Evolutionary conservation across 441 rosid species (phyloP), one percentile per base, ranked within the genome.

Genomic region (Sinapis alba): DNA sequence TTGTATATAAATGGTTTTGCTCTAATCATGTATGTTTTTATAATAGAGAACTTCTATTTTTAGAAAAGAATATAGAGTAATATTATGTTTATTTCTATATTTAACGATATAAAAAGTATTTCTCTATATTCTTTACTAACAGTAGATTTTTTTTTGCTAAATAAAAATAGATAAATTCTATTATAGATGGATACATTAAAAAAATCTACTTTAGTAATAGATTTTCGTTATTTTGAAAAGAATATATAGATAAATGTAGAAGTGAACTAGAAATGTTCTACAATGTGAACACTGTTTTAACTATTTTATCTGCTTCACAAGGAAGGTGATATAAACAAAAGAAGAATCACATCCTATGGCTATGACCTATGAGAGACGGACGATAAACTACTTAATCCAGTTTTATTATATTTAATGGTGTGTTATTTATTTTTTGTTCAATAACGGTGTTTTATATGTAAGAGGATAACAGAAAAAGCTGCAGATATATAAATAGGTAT

Each of bases 401-500:
- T 56, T 32, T 28, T 68, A 32, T 32, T 53, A 64, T 53, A 75
- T 16, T 53, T 18, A 69, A 76, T 69, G 50, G 50, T 41, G 50
- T 41, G 10, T 12, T 38, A 2, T 9, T 34, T 38, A 9, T 41
- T 36, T 36, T 36, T 11, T 11, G 43, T 3, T 36, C 43, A 36
- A 36, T 36, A 36, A 3, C 11, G 70, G 58, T 1, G 74, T 11
- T 62, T 61, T 62, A 69, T 69, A 68, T 57, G 63, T 65, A 77
- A 77, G 76, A 65, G 62, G 75, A 59, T 34, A 47, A 71, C 19
- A 57, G 21, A 23, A 65, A 63, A 77, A 65, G 76, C 68, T 59
- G 76, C 65, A 77, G 65, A 77, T 65, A 63, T 47, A 77, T 77
- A 65, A 71, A 77, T 59, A 60, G 77, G 68, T 66, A 68, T 81